Base-by-base conservation (phyloP, 371 early-diverging fungal genomes). In the Capillidium rhysosporum region DNA sequence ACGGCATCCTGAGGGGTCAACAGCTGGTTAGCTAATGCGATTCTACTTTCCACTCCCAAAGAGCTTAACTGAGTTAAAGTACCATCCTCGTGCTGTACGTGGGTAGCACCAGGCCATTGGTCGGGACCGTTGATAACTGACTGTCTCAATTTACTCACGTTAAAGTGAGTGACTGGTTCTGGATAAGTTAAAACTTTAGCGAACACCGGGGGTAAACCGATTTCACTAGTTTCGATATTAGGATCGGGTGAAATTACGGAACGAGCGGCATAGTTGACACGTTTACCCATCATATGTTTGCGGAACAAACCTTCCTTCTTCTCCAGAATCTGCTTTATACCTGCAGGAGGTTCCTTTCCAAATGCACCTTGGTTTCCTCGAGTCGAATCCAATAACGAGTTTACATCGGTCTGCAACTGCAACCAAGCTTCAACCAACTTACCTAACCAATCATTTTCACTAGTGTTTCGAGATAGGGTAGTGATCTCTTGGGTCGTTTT, bases 201-300 rank as follows among this genome's bases (percentile, higher is more conserved):
- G 67, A 99, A 95, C 62, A 84, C 82, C 51, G 89, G 79, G 12
- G 99, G 99, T 3, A 99, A 98, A 54, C 99, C 99, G 46, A 99
- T 98, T 72, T 99, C 89, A 65, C 97, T 96, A 46, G 98, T 76
- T 23, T 84, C 82, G 54, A 99, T 72, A 67, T 97, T 98, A 40
- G 98, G 96, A 68, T 99, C 99, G 56, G 98, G 97, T 1, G 99
- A 96, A 68, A 99, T 98, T 54, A 99, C 99, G 2, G 98, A 96
- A 65, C 99, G 86, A 5, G 99, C 98, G 44, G 94, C 93, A 67
- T 98, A 99, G 69, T 99, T 99, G 0, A 99, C 99, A 71, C 99
- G 89, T 68, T 99, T 99, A 49, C 99, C 99, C 99, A 99, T 99
- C 61, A 99, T 69, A 67, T 99, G 99, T 49, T 98, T 98, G 69